phyloP scores from a whole-genome alignment of 352 stramenopile genomes.

The Phytophthora kernoviae region DNA sequence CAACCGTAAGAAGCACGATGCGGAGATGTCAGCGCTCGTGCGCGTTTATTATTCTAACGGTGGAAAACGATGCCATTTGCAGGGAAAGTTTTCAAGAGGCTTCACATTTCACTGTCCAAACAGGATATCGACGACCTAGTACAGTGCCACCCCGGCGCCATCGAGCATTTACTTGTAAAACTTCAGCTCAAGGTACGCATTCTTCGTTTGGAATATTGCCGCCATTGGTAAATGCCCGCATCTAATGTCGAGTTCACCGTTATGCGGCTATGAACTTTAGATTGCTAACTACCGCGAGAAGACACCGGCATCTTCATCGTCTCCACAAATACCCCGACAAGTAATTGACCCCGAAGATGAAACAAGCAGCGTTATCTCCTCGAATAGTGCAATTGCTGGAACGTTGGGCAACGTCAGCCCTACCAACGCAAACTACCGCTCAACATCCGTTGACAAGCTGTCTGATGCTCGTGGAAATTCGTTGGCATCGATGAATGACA shows the following conservation, averaged over 20 bases:
- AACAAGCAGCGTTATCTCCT: slow-evolving; percentile 31
- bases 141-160: slow-evolving; percentile 84
- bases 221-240: too few species aligned
- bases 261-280: slow-evolving; percentile 31
- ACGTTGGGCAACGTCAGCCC: slow-evolving; percentile 21
- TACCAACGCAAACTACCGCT: slow-evolving; percentile 12
- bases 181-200: slow-evolving; percentile 88
- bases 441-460: slow-evolving; percentile 37
- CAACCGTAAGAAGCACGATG: slow-evolving; percentile 62
- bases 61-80: slow-evolving; percentile 5
- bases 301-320: slow-evolving; percentile 36
- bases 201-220: background rate
- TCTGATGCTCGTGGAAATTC: slow-evolving; percentile 44
- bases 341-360: slow-evolving; percentile 43
- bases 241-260: background rate
- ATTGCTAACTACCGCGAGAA: slow-evolving; percentile 82
- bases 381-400: slow-evolving; percentile 30
- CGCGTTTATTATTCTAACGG: background rate
- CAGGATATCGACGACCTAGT: slow-evolving; percentile 93
- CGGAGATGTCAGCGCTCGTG: background rate
- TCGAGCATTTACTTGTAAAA: slow-evolving; percentile 92
- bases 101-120: slow-evolving; percentile 85
- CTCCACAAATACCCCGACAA: slow-evolving; percentile 21
- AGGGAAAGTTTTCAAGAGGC: slow-evolving; percentile 87
- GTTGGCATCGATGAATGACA: slow-evolving; percentile 35